phyloP scores from a whole-genome alignment of 2,329 filamentous ascomycete species.

The Zelopaecilomyces penicillatus region DNA sequence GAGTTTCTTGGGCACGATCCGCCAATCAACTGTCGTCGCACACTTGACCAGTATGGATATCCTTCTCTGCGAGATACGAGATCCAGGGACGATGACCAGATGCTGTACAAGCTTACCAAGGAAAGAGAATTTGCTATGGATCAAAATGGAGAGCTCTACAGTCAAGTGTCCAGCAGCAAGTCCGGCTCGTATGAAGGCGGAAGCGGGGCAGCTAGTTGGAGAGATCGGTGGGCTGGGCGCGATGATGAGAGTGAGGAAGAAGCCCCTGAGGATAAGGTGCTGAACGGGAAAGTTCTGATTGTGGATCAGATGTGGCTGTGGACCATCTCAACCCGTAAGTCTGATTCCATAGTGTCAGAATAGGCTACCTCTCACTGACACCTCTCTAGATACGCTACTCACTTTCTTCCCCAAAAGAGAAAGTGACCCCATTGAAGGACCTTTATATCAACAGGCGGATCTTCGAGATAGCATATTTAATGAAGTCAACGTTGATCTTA shows the following conservation, averaged over 20 bases:
- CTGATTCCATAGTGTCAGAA: too few species aligned
- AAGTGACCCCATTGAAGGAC: conserved; percentile 45
- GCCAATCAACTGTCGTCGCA: conserved; percentile 52
- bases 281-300: conserved; percentile 55
- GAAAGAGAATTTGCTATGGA: conserved; percentile 23
- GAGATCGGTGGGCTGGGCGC: conserved; percentile 14
- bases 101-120: conserved; percentile 58
- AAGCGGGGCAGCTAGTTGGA: conserved; percentile 20
- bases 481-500: conserved; percentile 56
- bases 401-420: conserved; percentile 50
- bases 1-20: conserved; percentile 53
- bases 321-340: conserved; percentile 45
- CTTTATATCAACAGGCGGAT: conserved; percentile 51
- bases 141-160: conserved; percentile 16
- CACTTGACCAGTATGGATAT: conserved; percentile 56
- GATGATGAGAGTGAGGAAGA: conserved; percentile 13
- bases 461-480: conserved; percentile 57
- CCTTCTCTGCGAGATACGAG: conserved; percentile 52
- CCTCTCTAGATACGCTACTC: conserved; percentile 35
- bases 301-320: conserved; percentile 59
- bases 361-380: conserved; percentile 5
- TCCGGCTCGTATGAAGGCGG: conserved; percentile 17
- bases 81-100: conserved; percentile 56
- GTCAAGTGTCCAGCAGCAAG: conserved; percentile 21
- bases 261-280: conserved; percentile 27